A percentile compares a stretch with the other conserved stretches of the same genome.
Evolutionary conservation across 164 flowering plant genomes (phyloP).

Genomic region (Berberis thunbergii): DNA sequence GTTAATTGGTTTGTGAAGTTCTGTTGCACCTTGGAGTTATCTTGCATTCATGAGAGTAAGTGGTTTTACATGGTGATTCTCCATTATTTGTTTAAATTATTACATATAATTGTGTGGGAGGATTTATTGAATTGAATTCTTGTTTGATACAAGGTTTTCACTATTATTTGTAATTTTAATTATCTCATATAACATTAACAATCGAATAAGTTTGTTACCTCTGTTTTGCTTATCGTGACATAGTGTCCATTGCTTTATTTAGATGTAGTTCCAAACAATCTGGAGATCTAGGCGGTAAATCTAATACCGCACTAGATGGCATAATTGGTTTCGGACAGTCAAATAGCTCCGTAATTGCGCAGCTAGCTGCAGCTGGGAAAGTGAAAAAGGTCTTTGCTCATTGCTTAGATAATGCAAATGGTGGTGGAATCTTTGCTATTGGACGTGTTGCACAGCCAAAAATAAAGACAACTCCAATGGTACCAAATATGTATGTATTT

Average conservation of each 20-base stretch:
- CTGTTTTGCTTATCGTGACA: too few species aligned
- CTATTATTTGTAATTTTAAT: too few species aligned
- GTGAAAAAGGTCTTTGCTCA: conserved; percentile 78
- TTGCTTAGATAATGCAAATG: conserved; percentile 65
- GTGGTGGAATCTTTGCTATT: conserved; percentile 95
- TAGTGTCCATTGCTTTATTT: background rate
- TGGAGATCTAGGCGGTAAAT: conserved; percentile 59
- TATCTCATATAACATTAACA: too few species aligned
- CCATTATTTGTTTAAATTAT: too few species aligned
- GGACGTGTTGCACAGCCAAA: conserved; percentile 79
- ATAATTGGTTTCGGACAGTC: conserved; percentile 92
- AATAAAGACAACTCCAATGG: conserved; percentile 67
- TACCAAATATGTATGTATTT: conserved; percentile 70
- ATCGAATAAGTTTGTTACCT: too few species aligned
- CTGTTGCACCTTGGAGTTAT: too few species aligned
- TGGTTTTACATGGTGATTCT: too few species aligned
- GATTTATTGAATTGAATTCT: too few species aligned
- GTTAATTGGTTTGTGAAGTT: too few species aligned
- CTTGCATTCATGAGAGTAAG: too few species aligned
- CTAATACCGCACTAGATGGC: conserved; percentile 81
- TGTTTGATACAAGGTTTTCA: too few species aligned
- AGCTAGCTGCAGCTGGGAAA: conserved; percentile 69
- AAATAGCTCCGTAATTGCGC: conserved; percentile 83
- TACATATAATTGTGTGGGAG: too few species aligned
- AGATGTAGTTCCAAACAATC: conserved; percentile 84